Conservation (phyloP, 1,284 basidiomycete genomes). For the Leccinum glutinopallens region DNA sequence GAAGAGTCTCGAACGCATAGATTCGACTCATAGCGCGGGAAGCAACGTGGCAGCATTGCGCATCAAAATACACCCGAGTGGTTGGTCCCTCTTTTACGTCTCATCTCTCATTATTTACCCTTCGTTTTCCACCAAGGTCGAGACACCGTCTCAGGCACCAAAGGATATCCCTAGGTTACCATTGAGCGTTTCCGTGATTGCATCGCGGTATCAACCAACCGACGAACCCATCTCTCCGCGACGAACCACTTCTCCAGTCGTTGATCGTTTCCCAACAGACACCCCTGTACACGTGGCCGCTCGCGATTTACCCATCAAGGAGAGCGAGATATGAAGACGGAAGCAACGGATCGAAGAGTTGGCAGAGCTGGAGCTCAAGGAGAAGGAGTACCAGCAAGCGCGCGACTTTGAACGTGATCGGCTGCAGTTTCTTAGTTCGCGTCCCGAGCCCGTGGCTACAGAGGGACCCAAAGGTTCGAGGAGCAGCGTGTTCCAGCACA, state of each 20-base stretch:
- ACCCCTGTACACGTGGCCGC: constrained; percentile 15
- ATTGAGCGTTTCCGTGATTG: constrained; percentile 63
- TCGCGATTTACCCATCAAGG: constrained; percentile 31
- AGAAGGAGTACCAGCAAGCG: constrained; percentile 52
- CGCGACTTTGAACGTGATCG: constrained; percentile 59
- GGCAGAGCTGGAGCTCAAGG: constrained; percentile 51
- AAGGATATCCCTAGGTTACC: constrained; percentile 64
- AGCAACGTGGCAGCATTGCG: constrained; percentile 71
- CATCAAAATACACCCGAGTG: constrained; percentile 54
- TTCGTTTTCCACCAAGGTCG: constrained; percentile 41
- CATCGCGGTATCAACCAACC: constrained; percentile 56
- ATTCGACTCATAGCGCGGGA: constrained; percentile 53
- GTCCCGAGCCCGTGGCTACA: constrained; percentile 24
- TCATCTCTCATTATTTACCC: constrained; percentile 10
- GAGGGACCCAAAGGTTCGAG: constrained; percentile 33
- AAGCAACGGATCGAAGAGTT: constrained; percentile 52
- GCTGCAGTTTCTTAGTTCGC: constrained; percentile 40
- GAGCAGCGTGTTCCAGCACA: constrained; percentile 30
- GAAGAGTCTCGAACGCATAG: constrained; percentile 44
- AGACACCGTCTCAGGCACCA: constrained; percentile 53
- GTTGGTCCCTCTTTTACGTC: constrained; percentile 42
- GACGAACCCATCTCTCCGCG: constrained; percentile 43
- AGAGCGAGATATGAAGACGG: constrained; percentile 38
- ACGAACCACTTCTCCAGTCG: constrained; percentile 34
- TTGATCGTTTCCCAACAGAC: constrained; percentile 31